Base-by-base conservation (phyloP, 2,329 filamentous ascomycete species). In the Colletotrichum eleusines region DNA sequence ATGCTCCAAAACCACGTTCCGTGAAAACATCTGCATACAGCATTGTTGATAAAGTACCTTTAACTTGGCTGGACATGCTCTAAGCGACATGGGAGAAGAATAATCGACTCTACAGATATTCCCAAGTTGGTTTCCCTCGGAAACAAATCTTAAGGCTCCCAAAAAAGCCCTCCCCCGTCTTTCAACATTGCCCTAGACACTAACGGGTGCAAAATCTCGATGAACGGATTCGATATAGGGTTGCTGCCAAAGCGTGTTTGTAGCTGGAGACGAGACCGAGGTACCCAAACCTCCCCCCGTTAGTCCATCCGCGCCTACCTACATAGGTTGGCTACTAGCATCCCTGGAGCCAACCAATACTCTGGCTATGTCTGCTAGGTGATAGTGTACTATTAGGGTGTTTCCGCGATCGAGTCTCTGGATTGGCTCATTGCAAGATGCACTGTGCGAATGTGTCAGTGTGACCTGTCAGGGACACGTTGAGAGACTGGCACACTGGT, bases 111-210 rank as follows among this genome's bases (percentile, higher is more conserved):
- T 46, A 9, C n/a, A n/a, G n/a, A n/a, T n/a, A n/a, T n/a, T n/a
- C 57, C 23, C 40, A 31, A 60, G 18, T 35, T 26, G 57, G 5
- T 26, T n/a, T 8, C 26, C 20, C 44, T 60, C 8, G 8, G 23
- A 28, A 20, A 28, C 3, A 5, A 42, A 48, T 40, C 12, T 16
- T 16, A 7, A 40, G 14, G 12, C 5, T 16, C 38, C 16, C 38
- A 16, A 3, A 14, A 40, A 40, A 40, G 38, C 3, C 38, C 8
- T 38, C 35, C n/a, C 38, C 3, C 4, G 16, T 40, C 38, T 40
- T 40, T 40, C 38, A 16, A 62, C 62, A 48, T 66, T 55, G 64
- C n/a, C n/a, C n/a, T n/a, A 66, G 4, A 33, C 7, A 33, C 31
- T 33, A 33, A n/a, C n/a, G n/a, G n/a, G n/a, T n/a, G n/a, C n/a